phyloP scores from a whole-genome alignment of 2,329 filamentous ascomycete genomes.

The Erysiphe neolycopersici region DNA sequence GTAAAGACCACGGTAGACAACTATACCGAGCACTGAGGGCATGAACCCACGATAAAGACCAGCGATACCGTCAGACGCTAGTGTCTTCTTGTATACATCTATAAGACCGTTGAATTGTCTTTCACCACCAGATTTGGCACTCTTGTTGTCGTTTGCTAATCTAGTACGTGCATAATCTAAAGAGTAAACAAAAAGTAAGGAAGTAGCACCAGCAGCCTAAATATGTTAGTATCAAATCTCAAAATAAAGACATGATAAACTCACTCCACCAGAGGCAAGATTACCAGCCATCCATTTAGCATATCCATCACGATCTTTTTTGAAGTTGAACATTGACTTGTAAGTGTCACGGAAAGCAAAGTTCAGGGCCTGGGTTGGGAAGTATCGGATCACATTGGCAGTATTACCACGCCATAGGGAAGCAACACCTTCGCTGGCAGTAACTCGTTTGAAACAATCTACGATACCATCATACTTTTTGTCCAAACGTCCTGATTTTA shows the following conservation, averaged over 20 bases:
- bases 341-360: conserved; percentile 99
- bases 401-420: conserved; percentile 99
- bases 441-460: conserved; percentile 91
- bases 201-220: conserved; percentile 92
- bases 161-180: conserved; percentile 99
- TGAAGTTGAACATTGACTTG: conserved; percentile 99
- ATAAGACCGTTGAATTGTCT: conserved; percentile 99
- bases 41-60: conserved; percentile 99
- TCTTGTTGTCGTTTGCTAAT: conserved; percentile 99
- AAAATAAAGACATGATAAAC: conserved; percentile 16
- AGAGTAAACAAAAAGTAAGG: conserved; percentile 99
- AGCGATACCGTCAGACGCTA: conserved; percentile 91
- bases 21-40: conserved; percentile 95
- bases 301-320: conserved; percentile 99
- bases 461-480: conserved; percentile 81
- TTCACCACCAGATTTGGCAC: conserved; percentile 83
- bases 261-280: conserved; percentile 98
- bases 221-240: conserved; percentile 2
- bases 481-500: conserved; percentile 95
- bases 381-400: conserved; percentile 99
- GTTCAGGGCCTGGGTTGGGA: conserved; percentile 99
- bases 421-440: conserved; percentile 72
- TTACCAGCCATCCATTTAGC: conserved; percentile 98
- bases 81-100: conserved; percentile 99
- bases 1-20: conserved; percentile 99